A percentile compares a stretch with the other conserved stretches of the same genome.
Conservation (phyloP, 257 asterid species). For the Ehretia macrophylla region DNA sequence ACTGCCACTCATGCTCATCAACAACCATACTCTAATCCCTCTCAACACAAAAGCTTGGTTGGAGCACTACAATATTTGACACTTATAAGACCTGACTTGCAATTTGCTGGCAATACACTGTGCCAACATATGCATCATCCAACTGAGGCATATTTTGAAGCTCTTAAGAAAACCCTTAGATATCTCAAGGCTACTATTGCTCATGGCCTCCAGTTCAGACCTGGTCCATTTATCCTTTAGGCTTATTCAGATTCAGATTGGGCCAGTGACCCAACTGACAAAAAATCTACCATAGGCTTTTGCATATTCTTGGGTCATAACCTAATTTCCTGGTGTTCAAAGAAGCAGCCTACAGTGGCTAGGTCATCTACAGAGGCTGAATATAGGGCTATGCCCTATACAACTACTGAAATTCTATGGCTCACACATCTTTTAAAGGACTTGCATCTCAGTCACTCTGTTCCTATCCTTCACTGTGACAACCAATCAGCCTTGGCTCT, state of each 20-base stretch:
- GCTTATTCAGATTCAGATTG: conserved; percentile 1
- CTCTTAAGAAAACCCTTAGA: background rate
- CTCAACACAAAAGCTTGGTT: too few relatives aligned
- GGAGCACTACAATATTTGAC: background rate
- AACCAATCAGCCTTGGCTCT: background rate
- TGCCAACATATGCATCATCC: background rate
- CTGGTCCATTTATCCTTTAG: background rate
- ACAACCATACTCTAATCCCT: too few relatives aligned
- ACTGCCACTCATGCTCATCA: too few relatives aligned
- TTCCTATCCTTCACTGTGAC: background rate
- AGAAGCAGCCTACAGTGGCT: background rate
- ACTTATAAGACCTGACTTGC: background rate
- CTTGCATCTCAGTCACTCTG: too few relatives aligned
- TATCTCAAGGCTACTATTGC: background rate
- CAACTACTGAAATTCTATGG: too few relatives aligned
- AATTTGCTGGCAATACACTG: background rate
- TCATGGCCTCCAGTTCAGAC: background rate
- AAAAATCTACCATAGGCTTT: background rate
- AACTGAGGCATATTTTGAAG: background rate
- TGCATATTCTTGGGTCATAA: background rate
- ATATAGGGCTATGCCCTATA: background rate
- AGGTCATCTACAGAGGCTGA: background rate
- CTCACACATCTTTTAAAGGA: too few relatives aligned
- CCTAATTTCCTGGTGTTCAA: background rate
- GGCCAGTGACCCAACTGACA: background rate